A percentile compares a stretch with the other conserved stretches of the same genome.
phyloP scores from a whole-genome alignment of 495 filamentous ascomycete genomes.

The Penicillium crystallinum region DNA sequence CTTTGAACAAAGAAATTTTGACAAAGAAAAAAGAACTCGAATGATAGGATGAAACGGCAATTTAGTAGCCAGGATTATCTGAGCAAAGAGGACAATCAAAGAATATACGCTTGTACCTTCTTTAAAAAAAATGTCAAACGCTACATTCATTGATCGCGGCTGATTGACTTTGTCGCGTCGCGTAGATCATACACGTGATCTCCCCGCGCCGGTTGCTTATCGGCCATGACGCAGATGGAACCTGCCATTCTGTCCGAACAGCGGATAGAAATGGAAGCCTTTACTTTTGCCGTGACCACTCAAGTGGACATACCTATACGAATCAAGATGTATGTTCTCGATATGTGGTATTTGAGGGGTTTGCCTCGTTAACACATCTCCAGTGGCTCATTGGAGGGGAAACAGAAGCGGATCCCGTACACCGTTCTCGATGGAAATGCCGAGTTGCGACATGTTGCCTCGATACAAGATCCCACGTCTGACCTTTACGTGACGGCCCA shows the following conservation, averaged over 20 bases:
- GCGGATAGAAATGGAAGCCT: constrained; percentile 69
- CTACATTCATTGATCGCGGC: background rate
- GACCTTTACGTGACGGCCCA: constrained; percentile 92
- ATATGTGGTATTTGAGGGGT: constrained; percentile 1
- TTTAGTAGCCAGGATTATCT: background rate
- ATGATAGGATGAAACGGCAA: background rate
- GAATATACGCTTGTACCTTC: background rate
- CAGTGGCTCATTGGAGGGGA: constrained; percentile 83
- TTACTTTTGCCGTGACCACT: constrained; percentile 86
- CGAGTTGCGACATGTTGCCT: constrained; percentile 78
- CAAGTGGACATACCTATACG: constrained; percentile 70
- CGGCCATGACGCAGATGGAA: constrained; percentile 6
- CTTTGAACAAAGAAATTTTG: constrained; percentile 5
- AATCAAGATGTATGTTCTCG: constrained; percentile 68
- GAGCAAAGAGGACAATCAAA: background rate
- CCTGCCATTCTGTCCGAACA: background rate
- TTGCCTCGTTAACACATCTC: constrained; percentile 12
- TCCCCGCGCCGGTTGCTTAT: constrained; percentile 5
- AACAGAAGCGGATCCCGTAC: constrained; percentile 69
- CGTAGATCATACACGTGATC: constrained; percentile 3
- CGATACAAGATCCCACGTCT: constrained; percentile 65
- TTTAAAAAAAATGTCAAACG: background rate
- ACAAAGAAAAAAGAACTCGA: background rate
- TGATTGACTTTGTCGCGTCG: constrained; percentile 1
- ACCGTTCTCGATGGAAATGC: constrained; percentile 73